Conservation (phyloP, 2,329 filamentous ascomycete species). For the Cercospora zeae-maydis region DNA sequence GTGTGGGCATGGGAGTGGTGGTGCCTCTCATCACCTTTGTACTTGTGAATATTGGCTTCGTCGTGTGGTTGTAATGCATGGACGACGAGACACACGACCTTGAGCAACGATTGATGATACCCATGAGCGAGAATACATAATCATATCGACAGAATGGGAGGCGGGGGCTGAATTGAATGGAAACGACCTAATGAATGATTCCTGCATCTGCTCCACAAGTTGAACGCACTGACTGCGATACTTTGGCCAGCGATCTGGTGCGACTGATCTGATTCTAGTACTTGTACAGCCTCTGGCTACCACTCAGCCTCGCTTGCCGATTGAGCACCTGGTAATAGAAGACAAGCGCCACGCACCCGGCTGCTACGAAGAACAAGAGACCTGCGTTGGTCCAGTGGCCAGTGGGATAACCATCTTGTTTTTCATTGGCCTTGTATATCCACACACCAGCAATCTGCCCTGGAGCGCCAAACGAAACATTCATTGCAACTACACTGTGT, state of each 20-base stretch:
- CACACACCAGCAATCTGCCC: conserved; percentile 71
- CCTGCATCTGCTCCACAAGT: not conserved
- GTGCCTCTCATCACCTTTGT: conserved; percentile 10
- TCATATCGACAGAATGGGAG: not conserved
- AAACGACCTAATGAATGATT: conserved; percentile 1
- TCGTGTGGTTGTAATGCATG: conserved; percentile 7
- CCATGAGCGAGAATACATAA: not conserved
- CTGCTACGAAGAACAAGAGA: conserved; percentile 57
- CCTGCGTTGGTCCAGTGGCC: conserved; percentile 66
- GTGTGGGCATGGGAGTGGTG: conserved; percentile 5
- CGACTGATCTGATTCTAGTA: conserved; percentile 14
- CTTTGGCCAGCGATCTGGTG: not conserved
- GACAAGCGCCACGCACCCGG: conserved; percentile 53
- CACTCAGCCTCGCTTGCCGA: conserved; percentile 22
- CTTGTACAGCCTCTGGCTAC: conserved; percentile 21
- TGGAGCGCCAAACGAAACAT: conserved; percentile 64
- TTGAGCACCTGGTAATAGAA: conserved; percentile 55
- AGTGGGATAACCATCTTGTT: conserved; percentile 60
- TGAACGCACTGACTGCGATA: not conserved
- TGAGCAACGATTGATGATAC: conserved; percentile 7
- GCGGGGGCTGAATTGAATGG: not conserved
- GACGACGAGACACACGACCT: not conserved
- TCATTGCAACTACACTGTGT: conserved; percentile 49
- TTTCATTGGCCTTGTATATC: conserved; percentile 67
- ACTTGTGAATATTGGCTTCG: conserved; percentile 14